phyloP scores from a whole-genome alignment of 2,329 filamentous ascomycete species.

The Fusarium redolens region DNA sequence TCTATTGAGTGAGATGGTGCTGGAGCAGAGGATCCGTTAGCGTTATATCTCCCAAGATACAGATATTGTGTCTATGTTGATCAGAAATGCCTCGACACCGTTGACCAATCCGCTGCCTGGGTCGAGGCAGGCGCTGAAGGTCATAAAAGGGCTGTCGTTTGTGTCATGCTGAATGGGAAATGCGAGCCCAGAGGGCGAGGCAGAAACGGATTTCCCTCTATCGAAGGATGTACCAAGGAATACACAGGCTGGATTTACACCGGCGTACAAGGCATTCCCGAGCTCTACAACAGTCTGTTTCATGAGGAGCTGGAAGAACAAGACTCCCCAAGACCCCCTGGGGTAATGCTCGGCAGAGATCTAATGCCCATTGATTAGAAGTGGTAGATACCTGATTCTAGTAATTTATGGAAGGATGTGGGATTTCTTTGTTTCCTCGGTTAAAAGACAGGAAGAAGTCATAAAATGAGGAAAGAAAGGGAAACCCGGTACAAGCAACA shows the following conservation, averaged over 20 bases:
- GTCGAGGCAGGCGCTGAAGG: not conserved
- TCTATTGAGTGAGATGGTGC: not conserved
- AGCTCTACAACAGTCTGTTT: not conserved
- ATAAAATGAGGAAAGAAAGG: no score
- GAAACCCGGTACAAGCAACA: not conserved
- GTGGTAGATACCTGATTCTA: no score
- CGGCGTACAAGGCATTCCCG: not conserved
- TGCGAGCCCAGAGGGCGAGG: not conserved
- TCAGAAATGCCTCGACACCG: not conserved
- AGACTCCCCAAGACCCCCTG: not conserved
- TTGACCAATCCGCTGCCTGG: not conserved
- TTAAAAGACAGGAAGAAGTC: no score
- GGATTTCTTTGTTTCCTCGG: no score
- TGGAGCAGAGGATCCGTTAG: not conserved
- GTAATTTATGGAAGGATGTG: no score
- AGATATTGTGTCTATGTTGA: conserved; percentile 5
- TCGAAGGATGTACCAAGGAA: not conserved
- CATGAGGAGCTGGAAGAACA: not conserved
- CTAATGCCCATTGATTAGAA: not conserved
- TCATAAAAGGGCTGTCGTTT: rapidly evolving
- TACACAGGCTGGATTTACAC: conserved; percentile 21
- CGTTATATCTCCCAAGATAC: not conserved
- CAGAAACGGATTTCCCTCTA: not conserved
- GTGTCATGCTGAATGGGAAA: not conserved
- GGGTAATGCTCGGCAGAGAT: not conserved